Conservation (phyloP, 108 stramenopile genomes). For the Seminavis robusta region DNA sequence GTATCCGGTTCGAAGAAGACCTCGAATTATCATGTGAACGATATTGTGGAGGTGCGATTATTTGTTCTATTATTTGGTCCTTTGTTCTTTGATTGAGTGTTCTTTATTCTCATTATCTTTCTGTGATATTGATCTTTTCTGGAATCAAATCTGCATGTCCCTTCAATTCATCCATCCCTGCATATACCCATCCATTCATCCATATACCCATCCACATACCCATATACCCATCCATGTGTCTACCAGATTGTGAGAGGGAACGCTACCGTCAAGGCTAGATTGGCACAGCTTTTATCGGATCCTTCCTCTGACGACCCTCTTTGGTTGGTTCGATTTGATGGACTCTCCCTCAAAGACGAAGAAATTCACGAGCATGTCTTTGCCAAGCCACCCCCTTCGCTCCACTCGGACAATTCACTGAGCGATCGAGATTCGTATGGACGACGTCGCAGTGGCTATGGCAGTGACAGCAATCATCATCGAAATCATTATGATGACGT, state of each 20-base stretch:
- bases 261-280: constrained; percentile 16
- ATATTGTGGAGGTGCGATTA: constrained; percentile 44
- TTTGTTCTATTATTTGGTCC: no score
- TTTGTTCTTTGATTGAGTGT: no score
- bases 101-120: no score
- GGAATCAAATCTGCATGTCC: no score
- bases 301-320: constrained; percentile 36
- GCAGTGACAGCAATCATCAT: background rate
- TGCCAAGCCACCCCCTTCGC: background rate
- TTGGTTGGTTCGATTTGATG: constrained; percentile 43
- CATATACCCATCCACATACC: no score
- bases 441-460: background rate
- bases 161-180: no score
- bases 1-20: constrained; percentile 39
- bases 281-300: constrained; percentile 36
- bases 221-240: background rate
- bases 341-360: constrained; percentile 41
- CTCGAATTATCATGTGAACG: constrained; percentile 33
- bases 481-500: background rate
- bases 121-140: no score
- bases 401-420: background rate
- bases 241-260: constrained; percentile 24
- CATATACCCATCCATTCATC: no score
- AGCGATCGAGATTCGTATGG: background rate
- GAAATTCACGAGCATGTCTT: constrained; percentile 47